Percentiles rank a stretch among this genome's conserved stretches.
Evolutionary conservation across 139 green algal species (phyloP).

Genomic region (Coelastrella sp.): DNA sequence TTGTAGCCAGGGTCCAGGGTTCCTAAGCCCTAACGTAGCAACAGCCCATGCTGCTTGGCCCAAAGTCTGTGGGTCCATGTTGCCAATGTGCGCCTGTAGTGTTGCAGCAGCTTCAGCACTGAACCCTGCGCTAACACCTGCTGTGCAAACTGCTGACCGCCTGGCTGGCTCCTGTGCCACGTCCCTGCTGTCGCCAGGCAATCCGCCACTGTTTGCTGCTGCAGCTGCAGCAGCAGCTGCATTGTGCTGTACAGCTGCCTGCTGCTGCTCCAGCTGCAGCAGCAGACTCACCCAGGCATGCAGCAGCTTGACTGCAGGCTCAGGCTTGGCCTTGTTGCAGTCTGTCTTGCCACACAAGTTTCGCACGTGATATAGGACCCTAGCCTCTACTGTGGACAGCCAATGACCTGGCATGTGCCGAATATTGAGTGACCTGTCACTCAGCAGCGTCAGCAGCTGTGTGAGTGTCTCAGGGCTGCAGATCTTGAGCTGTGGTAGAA

Average conservation of each 20-base stretch:
- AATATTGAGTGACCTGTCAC: neutral
- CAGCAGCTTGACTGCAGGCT: conserved; percentile 13
- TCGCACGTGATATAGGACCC: neutral
- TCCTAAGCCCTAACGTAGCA: neutral
- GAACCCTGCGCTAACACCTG: neutral
- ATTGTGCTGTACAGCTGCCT: neutral
- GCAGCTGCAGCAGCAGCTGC: neutral
- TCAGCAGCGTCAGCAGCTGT: neutral
- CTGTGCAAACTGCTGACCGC: neutral
- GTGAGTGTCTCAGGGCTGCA: neutral
- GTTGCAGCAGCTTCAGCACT: conserved; percentile 1
- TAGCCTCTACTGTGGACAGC: neutral
- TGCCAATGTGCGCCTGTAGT: neutral
- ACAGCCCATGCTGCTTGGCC: neutral
- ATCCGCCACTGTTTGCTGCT: neutral
- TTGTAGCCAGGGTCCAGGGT: neutral
- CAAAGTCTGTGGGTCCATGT: neutral
- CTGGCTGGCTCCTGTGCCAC: too few species aligned
- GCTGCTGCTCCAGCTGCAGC: neutral
- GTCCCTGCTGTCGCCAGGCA: too few species aligned
- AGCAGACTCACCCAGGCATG: conserved; percentile 20
- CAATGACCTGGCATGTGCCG: neutral
- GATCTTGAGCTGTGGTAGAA: neutral
- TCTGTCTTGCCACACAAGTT: neutral
- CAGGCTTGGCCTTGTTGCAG: neutral